Evolutionary conservation across 2,329 filamentous ascomycete genomes (phyloP).

Genomic region (Furcasterigmium sp.): DNA sequence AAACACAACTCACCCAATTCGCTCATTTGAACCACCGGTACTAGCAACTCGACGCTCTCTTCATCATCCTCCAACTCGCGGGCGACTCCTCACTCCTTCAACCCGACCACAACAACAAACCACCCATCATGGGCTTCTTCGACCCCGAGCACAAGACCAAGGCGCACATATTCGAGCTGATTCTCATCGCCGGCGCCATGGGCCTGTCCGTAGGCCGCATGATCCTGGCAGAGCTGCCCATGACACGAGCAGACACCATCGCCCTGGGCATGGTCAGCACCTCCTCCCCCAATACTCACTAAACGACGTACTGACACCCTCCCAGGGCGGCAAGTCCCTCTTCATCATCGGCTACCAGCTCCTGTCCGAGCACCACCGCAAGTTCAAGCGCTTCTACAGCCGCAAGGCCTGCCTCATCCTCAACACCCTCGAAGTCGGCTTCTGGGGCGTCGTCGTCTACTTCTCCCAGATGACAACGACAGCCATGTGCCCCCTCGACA

Average conservation of each 20-base stretch:
- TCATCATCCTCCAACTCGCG: too few species aligned
- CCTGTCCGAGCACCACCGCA: constrained; percentile 24
- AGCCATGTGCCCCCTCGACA: background rate
- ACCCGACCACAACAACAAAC: background rate
- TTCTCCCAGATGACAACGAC: background rate
- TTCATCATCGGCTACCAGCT: constrained; percentile 34
- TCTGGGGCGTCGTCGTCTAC: constrained; percentile 23
- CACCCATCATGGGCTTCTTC: constrained; percentile 7
- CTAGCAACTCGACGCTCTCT: background rate
- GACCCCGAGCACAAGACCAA: constrained; percentile 9
- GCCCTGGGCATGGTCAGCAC: constrained; percentile 7
- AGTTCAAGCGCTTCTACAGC: constrained; percentile 27
- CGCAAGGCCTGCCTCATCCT: constrained; percentile 34
- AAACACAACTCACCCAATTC: too few species aligned
- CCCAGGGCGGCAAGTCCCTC: constrained; percentile 29
- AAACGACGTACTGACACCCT: background rate
- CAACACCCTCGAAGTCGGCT: constrained; percentile 32
- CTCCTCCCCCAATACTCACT: background rate
- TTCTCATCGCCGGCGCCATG: constrained; percentile 7
- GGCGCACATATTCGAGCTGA: constrained; percentile 6
- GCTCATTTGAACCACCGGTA: too few species aligned
- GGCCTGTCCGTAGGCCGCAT: constrained; percentile 2
- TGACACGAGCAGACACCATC: constrained; percentile 8
- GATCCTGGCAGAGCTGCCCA: background rate
- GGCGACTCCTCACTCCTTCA: background rate